Conservation (phyloP, 1,284 basidiomycete genomes). For the Rugosomyces carneus region DNA sequence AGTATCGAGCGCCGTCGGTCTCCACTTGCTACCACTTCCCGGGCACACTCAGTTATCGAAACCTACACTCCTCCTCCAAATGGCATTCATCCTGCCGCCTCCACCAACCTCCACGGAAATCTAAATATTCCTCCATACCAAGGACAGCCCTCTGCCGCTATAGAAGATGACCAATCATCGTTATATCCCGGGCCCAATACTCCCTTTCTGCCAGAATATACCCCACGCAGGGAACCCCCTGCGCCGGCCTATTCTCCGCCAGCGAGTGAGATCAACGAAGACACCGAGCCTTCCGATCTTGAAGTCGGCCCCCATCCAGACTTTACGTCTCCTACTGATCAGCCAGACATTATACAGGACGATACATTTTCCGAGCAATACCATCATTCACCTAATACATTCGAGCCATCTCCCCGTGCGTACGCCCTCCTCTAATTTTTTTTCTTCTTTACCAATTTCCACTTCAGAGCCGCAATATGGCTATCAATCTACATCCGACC, state of each 20-base stretch:
- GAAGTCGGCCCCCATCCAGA: constrained; percentile 4
- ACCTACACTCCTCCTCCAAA: neutral
- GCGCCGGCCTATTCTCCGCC: neutral
- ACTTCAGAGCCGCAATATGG: constrained; percentile 3
- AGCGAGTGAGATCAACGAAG: neutral
- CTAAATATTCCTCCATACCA: constrained; percentile 7
- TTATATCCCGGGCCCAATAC: constrained; percentile 14
- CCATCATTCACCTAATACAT: constrained; percentile 1
- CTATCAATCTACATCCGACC: constrained; percentile 15
- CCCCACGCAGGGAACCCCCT: neutral
- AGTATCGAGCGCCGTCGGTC: constrained; percentile 5
- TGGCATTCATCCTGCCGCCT: neutral
- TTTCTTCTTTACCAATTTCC: neutral
- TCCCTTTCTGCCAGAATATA: constrained; percentile 10
- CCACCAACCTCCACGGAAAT: constrained; percentile 1
- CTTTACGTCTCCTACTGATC: constrained; percentile 1
- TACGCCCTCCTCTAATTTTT: neutral
- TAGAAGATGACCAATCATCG: constrained; percentile 15
- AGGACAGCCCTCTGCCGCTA: neutral
- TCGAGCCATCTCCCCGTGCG: constrained; percentile 6
- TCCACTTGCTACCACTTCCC: constrained; percentile 1
- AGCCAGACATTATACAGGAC: constrained; percentile 2
- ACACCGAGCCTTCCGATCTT: neutral
- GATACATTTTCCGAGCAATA: constrained; percentile 8
- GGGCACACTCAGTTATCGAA: constrained; percentile 5